Evolutionary conservation across 116 monocot species (phyloP), one percentile per base, ranked within the genome.

Genomic region (Trichopus zeylanicus): DNA sequence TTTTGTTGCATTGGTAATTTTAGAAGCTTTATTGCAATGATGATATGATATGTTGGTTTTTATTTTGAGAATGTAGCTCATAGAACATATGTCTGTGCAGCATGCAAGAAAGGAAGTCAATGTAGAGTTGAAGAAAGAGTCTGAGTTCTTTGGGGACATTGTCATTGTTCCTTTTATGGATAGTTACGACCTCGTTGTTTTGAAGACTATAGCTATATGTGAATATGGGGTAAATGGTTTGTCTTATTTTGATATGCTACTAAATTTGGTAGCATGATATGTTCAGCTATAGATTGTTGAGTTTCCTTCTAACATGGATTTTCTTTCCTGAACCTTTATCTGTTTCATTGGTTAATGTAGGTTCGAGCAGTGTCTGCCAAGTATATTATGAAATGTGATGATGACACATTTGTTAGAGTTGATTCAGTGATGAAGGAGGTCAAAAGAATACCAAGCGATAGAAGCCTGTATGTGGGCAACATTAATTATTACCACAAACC

Each of bases 321-420:
- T 13, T 67, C 34, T n/a, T 48, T n/a, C n/a, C n/a, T 67, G 51
- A 0, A 13, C 51, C 18, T 69, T 57, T 38, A 25, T 66, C 18
- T 27, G 7, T n/a, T 46, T 31, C 24, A 22, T 46, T 65, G 0
- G n/a, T 19, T 55, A 29, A 22, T 16, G 27, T 66, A 95, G 95
- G 56, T 86, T 52, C 75, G 59, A n/a, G 54, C 31, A 22, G 75
- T 79, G 53, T 72, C 71, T 32, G 90, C 95, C 0, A 87, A 79
- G 61, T 87, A 97, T 60, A 79, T 97, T 49, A 97, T 97, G 95
- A 97, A 97, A 57, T 97, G 95, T 59, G 95, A 97, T 39, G 95
- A 97, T 68, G 95, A 97, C 52, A 97, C 83, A 23, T 97, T 97
- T 70, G 84, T 97, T 54, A 84, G 86, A 70, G 67, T 87, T 24